Evolutionary conservation across 768 basidiomycete species (phyloP), one percentile per base, ranked within the genome.

Genomic region (Strobilomyces echinocephalus): DNA sequence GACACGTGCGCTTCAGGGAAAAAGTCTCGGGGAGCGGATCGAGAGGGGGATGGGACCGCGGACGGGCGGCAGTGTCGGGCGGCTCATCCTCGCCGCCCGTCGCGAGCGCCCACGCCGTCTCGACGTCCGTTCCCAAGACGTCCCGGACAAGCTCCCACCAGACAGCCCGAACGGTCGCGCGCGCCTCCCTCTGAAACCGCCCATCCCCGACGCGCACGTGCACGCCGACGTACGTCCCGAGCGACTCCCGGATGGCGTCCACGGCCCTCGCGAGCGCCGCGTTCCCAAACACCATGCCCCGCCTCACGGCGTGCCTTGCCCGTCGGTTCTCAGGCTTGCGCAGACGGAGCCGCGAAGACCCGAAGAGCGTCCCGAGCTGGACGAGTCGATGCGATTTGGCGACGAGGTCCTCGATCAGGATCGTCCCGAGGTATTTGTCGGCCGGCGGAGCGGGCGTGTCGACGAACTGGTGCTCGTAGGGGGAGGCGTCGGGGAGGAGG

Each of bases 151-250:
- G 72, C 56, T 72, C 74, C 74, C 78, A 78, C 82, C 84, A 91
- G 20, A 82, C 60, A 9, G 62, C 54, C 38, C 77, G 73, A 28
- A 78, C 69, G 35, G 79, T 87, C 26, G 49, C 54, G 16, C 62
- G 58, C 7, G 75, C 73, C 11, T 74, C 68, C 16, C 56, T 60
- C 56, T 70, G 71, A 65, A 91, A 93, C 0, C 70, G 58, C 1
- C 87, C 85, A 57, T 91, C 88, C 5, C 83, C 83, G 8, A 88
- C 60, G 8, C 90, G 81, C 2, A 91, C 65, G 61, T 91, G 88
- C 3, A 78, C 78, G 2, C 79, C 85, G 20, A 87, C 63, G 61
- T 84, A 91, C 2, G 63, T 56, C 30, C 76, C 79, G 16, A 85
- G 66, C 28, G 60, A 56, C 8, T 61, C 61, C 16, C 70, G 63